Conservation (phyloP, 345 rosid species). For the Melaleuca alternifolia region DNA sequence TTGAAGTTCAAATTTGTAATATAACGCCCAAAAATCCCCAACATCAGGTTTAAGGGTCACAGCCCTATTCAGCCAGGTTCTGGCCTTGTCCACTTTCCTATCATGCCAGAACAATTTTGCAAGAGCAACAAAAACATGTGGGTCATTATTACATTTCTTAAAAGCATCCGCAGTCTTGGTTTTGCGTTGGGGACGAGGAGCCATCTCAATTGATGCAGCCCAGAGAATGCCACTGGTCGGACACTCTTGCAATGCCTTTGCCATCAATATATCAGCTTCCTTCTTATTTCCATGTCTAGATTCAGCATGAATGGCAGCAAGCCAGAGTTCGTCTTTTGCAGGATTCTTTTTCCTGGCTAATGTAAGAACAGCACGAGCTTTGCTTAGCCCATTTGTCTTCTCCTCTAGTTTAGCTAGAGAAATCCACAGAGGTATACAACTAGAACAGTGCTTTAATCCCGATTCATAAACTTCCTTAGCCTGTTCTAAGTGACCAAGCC, state of each 20-base stretch:
- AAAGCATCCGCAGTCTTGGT: conserved; percentile 64
- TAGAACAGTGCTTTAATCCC: conserved; percentile 64
- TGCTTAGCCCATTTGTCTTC: conserved; percentile 60
- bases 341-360: conserved; percentile 77
- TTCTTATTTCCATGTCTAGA: conserved; percentile 63
- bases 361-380: conserved; percentile 81
- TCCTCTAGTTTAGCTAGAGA: conserved; percentile 73
- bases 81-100: conserved; percentile 84
- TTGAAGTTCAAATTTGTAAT: conserved; percentile 83
- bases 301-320: conserved; percentile 84
- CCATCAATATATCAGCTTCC: conserved; percentile 81
- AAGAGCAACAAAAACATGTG: conserved; percentile 73
- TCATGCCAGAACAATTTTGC: conserved; percentile 92
- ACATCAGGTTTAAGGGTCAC: conserved; percentile 75
- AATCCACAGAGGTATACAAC: conserved; percentile 66
- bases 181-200: conserved; percentile 66
- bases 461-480: conserved; percentile 60
- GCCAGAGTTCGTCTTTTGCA: conserved; percentile 72
- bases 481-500: conserved; percentile 41
- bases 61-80: conserved; percentile 69
- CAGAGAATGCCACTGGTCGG: conserved; percentile 82
- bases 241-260: conserved; percentile 93
- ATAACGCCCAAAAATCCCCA: conserved; percentile 89
- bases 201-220: conserved; percentile 89
- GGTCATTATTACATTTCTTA: conserved; percentile 77